phyloP scores from a whole-genome alignment of 1,139 yeast species.

The Entelexis paramagnoliae region DNA sequence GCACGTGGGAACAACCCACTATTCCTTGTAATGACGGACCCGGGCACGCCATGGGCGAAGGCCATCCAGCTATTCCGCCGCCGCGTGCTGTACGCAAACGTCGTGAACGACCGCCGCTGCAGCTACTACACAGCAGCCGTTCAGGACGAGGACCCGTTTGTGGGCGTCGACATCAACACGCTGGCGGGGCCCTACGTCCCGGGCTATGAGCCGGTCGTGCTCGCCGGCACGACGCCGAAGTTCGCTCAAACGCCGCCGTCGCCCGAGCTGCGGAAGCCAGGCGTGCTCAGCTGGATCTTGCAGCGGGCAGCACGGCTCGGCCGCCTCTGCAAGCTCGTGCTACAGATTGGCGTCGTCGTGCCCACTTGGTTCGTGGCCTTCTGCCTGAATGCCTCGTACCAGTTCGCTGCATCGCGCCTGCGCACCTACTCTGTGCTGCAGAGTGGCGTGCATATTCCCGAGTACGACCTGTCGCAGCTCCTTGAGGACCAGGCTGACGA shows the following conservation, averaged over 20 bases:
- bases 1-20: conserved; percentile 38
- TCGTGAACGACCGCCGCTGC: conserved; percentile 67
- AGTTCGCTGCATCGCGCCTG: conserved; percentile 24
- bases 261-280: conserved; percentile 8
- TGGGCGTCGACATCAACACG: conserved; percentile 28
- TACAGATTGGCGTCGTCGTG: conserved; percentile 25
- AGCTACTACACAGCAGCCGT: conserved; percentile 77
- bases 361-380: conserved; percentile 33
- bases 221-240: conserved; percentile 30
- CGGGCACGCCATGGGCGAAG: conserved; percentile 48
- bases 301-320: not conserved
- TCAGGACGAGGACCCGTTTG: conserved; percentile 51
- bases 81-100: conserved; percentile 57
- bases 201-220: conserved; percentile 45
- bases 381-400: conserved; percentile 29
- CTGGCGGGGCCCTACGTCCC: conserved; percentile 40
- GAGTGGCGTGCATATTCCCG: conserved; percentile 12
- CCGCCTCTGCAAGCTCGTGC: not conserved
- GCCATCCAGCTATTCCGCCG: conserved; percentile 46
- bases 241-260: conserved; percentile 4
- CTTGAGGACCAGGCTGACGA: conserved; percentile 46
- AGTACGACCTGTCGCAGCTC: conserved; percentile 22
- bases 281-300: conserved; percentile 4
- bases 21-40: conserved; percentile 54
- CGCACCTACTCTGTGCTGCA: conserved; percentile 17